phyloP scores from a whole-genome alignment of 2,329 filamentous ascomycete species.

The Parastagonospora nodorum region DNA sequence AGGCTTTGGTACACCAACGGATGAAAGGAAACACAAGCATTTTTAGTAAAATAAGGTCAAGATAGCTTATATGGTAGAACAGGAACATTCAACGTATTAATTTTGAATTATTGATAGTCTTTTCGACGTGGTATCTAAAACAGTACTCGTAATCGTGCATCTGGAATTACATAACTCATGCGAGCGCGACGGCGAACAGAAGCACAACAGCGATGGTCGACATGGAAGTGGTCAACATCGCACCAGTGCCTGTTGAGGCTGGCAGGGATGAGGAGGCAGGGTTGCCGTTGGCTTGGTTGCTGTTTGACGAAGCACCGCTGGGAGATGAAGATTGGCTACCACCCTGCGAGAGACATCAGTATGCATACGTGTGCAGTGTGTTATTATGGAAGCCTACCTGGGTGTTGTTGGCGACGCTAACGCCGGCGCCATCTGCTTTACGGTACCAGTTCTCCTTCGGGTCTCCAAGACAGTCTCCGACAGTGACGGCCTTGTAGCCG shows the following conservation, averaged over 20 bases:
- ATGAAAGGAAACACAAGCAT: too few species aligned
- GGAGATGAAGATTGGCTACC: not conserved
- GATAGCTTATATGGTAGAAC: too few species aligned
- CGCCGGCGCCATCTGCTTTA: constrained; percentile 39
- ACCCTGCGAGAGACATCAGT: not conserved
- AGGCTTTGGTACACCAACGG: too few species aligned
- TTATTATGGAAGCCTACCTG: not conserved
- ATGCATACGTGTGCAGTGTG: not conserved
- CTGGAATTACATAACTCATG: not conserved
- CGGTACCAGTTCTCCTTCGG: constrained; percentile 56
- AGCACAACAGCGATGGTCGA: not conserved
- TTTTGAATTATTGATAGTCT: too few species aligned
- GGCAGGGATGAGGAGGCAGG: not conserved
- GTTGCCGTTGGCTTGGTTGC: not conserved
- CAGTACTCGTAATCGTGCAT: not conserved
- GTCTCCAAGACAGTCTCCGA: constrained; percentile 56
- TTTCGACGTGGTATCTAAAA: not conserved
- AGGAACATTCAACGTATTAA: too few species aligned
- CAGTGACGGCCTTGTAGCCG: constrained; percentile 52
- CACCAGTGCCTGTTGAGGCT: not conserved
- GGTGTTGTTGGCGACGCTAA: not conserved
- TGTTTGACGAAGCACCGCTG: not conserved
- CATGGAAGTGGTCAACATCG: not conserved
- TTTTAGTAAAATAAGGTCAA: too few species aligned
- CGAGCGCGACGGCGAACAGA: not conserved